Percentiles rank a stretch among this genome's conserved stretches.
Evolutionary conservation across 257 asterid genomes (phyloP).

Genomic region (Petrea volubilis): DNA sequence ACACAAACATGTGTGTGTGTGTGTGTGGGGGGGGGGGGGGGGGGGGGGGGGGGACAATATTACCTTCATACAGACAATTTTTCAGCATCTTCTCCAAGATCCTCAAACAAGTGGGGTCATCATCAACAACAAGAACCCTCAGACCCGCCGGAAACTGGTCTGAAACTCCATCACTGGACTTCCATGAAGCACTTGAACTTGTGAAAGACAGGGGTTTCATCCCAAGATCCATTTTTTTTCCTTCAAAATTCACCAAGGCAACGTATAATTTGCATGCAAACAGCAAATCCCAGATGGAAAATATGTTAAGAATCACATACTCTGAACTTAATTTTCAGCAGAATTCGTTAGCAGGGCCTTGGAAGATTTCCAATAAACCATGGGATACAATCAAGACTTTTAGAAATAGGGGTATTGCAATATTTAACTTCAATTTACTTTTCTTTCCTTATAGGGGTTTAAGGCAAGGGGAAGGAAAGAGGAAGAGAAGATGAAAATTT

Average conservation of each 20-base stretch:
- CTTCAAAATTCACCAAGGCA: slow-evolving; percentile 24
- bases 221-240: slow-evolving; percentile 65
- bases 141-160: slow-evolving; percentile 90
- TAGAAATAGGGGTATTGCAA: slow-evolving; percentile 5
- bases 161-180: slow-evolving; percentile 65
- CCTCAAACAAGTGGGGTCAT: slow-evolving; percentile 87
- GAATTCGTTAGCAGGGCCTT: slow-evolving; percentile 22
- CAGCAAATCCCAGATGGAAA: slow-evolving; percentile 30
- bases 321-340: neutral
- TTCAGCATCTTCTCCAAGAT: slow-evolving; percentile 92
- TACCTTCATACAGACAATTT: slow-evolving; percentile 83
- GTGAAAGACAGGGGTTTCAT: slow-evolving; percentile 48
- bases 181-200: slow-evolving; percentile 53
- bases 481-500: slow-evolving; percentile 12
- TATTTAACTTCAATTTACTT: neutral
- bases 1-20: too few species aligned
- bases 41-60: too few species aligned
- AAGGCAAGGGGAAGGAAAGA: neutral
- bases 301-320: neutral
- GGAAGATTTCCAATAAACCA: slow-evolving; percentile 26
- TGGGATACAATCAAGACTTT: slow-evolving; percentile 12
- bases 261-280: slow-evolving; percentile 23
- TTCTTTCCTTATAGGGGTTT: neutral
- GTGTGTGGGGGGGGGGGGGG: too few species aligned
- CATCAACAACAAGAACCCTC: slow-evolving; percentile 91